Evolutionary conservation across 768 basidiomycete species (phyloP), one percentile per base, ranked within the genome.

Genomic region (Fomitopsis pulvina): DNA sequence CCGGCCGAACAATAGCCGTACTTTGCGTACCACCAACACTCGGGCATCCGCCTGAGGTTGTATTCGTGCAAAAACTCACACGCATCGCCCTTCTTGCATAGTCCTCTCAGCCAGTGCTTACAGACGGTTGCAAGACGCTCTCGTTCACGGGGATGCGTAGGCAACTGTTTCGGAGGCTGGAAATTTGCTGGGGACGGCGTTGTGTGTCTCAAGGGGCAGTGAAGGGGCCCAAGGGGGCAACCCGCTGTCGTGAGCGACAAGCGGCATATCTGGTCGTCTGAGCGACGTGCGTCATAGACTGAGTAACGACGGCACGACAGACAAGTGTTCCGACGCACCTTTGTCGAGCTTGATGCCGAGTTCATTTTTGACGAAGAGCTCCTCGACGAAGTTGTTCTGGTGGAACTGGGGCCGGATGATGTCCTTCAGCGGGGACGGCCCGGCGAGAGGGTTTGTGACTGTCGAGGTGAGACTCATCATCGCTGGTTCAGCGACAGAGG

Each of bases 11-110:
- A 98, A 67, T 93, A 98, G 14, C 96, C 96, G 61, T 92, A 94
- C 67, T 95, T 96, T 45, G 91, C 91, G 66, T 84, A 97, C 93
- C 93, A 98, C 86, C 92, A 96, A 62, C 96, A 98, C 65, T 97
- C 92, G 5, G 96, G 96, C 94, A 98, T 98, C 53, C 91, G 85
- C 52, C 96, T 73, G 45, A 99, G 77, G 65, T 98, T 96, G 73
- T 97, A 99, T 71, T 98, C 96, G 69, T 99, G 96, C 63, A 98
- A 77, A 68, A 98, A 99, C 71, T 98, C 96, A 71, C 96, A 99
- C 22, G 87, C 85, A 63, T 94, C 89, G 47, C 93, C 95, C 67
- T 98, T 98, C 72, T 98, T 98, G 70, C 96, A 98, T 16, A 99
- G 76, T 12, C 96, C 96, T 50, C 96, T 81, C 38, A 99, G 80